phyloP scores from a whole-genome alignment of 2,329 filamentous ascomycete species.

The Akanthomyces dipterigenus region DNA sequence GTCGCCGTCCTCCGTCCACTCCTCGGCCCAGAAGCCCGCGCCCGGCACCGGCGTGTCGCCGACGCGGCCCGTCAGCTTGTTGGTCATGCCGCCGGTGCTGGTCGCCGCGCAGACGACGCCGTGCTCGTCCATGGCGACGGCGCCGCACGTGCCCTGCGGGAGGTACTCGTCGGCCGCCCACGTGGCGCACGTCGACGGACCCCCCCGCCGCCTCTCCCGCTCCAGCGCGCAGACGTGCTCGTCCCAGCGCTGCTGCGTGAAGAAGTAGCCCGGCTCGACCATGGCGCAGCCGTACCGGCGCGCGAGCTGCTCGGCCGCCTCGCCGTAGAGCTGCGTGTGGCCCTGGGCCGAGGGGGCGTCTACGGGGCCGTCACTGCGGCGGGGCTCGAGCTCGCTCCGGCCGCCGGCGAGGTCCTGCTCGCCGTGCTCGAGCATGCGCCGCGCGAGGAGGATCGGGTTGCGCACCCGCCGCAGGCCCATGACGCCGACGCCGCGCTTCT shows the following conservation, averaged over 20 bases:
- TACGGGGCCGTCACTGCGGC: constrained; percentile 17
- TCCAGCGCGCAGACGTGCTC: constrained; percentile 60
- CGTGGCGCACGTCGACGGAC: constrained; percentile 22
- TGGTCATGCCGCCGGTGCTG: constrained; percentile 73
- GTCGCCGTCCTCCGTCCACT: constrained; percentile 56
- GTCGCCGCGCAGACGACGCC: constrained; percentile 66
- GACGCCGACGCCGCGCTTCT: constrained; percentile 73
- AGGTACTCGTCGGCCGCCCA: constrained; percentile 62
- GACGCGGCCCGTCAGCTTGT: constrained; percentile 78
- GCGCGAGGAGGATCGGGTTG: constrained; percentile 71
- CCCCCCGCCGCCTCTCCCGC: constrained; percentile 18
- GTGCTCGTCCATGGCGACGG: constrained; percentile 70
- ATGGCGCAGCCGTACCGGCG: constrained; percentile 61
- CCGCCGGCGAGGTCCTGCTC: constrained; percentile 49
- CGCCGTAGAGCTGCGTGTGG: constrained; percentile 64
- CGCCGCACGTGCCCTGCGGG: constrained; percentile 78
- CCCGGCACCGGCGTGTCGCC: constrained; percentile 81
- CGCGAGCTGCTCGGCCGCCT: constrained; percentile 63
- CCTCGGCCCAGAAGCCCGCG: constrained; percentile 84
- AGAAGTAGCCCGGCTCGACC: constrained; percentile 68
- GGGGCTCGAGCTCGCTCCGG: constrained; percentile 22
- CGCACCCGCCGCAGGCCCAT: constrained; percentile 67
- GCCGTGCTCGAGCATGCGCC: constrained; percentile 61
- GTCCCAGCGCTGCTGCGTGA: constrained; percentile 70
- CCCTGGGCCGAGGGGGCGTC: constrained; percentile 54